These are phyloP conservation scores for Haplographium delicatum DNA, from an alignment of 495 filamentous ascomycete genomes.

Conservation along the genomic window DNA sequence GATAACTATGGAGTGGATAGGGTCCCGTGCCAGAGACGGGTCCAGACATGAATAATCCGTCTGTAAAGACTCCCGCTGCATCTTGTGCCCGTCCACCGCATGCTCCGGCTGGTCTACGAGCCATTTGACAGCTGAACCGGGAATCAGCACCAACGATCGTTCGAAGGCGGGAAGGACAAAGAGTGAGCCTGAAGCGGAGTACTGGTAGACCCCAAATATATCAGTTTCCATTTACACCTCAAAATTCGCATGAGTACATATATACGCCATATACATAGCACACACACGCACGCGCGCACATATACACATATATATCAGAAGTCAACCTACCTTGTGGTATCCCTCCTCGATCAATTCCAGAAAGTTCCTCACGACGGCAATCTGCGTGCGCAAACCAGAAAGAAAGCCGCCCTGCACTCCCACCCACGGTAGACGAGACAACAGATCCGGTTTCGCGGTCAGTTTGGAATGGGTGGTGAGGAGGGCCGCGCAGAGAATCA, in stretches of 20 bases:
- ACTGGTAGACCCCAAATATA: too few species aligned
- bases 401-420: slow-evolving; percentile 8
- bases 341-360: slow-evolving; percentile 9
- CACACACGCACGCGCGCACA: too few species aligned
- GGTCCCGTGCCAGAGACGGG: slow-evolving; percentile 28
- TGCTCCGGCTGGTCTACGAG: slow-evolving; percentile 41
- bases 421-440: slow-evolving; percentile 5
- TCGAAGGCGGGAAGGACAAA: slow-evolving; percentile 11
- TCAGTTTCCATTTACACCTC: too few species aligned
- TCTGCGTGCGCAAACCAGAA: slow-evolving; percentile 2
- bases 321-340: slow-evolving; percentile 12
- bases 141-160: slow-evolving; percentile 31
- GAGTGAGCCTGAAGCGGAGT: slow-evolving; percentile 1
- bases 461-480: background rate
- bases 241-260: too few species aligned
- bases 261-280: too few species aligned
- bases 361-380: slow-evolving; percentile 1
- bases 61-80: slow-evolving; percentile 33
- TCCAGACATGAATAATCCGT: slow-evolving; percentile 34
- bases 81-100: slow-evolving; percentile 30
- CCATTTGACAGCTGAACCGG: slow-evolving; percentile 34
- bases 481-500: slow-evolving; percentile 5
- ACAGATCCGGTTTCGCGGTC: background rate
- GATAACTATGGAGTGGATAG: slow-evolving; percentile 33
- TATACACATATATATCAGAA: background rate